Conservation (phyloP, 2,329 filamentous ascomycete species). For the Sclerotinia subarctica region DNA sequence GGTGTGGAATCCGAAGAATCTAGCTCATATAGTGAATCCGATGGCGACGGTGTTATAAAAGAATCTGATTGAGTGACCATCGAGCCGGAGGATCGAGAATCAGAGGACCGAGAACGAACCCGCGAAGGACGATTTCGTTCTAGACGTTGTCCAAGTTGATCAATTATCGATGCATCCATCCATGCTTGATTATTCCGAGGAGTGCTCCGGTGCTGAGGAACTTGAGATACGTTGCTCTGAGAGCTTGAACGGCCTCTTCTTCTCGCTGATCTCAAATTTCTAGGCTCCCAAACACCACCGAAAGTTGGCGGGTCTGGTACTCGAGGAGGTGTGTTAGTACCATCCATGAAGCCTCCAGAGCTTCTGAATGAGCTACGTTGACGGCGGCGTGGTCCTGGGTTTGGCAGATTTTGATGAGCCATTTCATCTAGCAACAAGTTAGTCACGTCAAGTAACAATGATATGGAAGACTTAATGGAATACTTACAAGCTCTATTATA, state of each 20-base stretch:
- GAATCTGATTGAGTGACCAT: constrained; percentile 13
- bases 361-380: background rate
- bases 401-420: constrained; percentile 4
- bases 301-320: background rate
- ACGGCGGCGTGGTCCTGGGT: background rate
- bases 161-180: constrained; percentile 3
- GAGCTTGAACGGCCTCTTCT: background rate
- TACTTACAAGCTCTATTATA: constrained; percentile 10
- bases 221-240: background rate
- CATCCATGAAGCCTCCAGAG: constrained; percentile 6
- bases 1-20: background rate
- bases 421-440: background rate
- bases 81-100: background rate
- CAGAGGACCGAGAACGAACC: background rate
- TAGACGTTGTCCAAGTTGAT: background rate
- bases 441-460: background rate
- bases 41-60: background rate
- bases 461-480: too few species aligned
- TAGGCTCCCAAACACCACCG: background rate
- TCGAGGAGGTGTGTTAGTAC: background rate
- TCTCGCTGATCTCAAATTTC: background rate
- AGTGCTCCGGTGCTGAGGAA: constrained; percentile 13
- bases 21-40: background rate
- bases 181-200: background rate
- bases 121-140: background rate